Conservation (phyloP, 352 stramenopile species). For the Globisporangium irregulare region DNA sequence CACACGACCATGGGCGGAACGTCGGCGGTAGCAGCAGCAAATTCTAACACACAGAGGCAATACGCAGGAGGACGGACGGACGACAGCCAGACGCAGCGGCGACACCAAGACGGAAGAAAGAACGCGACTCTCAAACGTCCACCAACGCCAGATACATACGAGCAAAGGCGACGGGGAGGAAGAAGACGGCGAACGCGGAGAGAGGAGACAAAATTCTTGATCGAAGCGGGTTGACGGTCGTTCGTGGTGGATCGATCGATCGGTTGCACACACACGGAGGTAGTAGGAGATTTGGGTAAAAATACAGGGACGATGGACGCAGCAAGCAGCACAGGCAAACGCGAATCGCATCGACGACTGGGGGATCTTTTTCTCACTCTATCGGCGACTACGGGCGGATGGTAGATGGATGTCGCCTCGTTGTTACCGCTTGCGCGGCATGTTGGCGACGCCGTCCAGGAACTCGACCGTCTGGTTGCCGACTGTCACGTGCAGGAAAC, state of each 20-base stretch:
- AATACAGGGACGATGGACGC: constrained; percentile 4
- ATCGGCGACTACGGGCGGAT: background rate
- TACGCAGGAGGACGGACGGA: background rate
- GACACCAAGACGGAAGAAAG: background rate
- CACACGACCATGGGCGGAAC: constrained; percentile 9
- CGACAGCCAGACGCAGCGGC: background rate
- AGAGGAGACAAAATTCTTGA: constrained; percentile 9
- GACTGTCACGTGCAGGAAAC: constrained; percentile 73
- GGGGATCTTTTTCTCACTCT: background rate
- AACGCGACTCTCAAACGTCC: constrained; percentile 1
- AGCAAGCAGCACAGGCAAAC: constrained; percentile 1
- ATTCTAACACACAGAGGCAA: constrained; percentile 10
- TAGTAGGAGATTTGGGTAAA: constrained; percentile 2
- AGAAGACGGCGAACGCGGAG: constrained; percentile 6
- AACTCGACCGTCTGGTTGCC: constrained; percentile 86
- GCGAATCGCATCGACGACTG: background rate
- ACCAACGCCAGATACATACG: background rate
- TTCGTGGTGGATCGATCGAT: background rate
- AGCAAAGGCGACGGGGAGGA: background rate
- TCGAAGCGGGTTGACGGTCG: background rate
- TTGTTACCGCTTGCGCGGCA: constrained; percentile 74
- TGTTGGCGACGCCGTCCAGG: constrained; percentile 76
- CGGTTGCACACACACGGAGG: background rate
- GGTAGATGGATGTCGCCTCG: background rate
- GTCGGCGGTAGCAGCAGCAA: constrained; percentile 11